phyloP scores from a whole-genome alignment of 106 monocot species.

The Posidonia australis region DNA sequence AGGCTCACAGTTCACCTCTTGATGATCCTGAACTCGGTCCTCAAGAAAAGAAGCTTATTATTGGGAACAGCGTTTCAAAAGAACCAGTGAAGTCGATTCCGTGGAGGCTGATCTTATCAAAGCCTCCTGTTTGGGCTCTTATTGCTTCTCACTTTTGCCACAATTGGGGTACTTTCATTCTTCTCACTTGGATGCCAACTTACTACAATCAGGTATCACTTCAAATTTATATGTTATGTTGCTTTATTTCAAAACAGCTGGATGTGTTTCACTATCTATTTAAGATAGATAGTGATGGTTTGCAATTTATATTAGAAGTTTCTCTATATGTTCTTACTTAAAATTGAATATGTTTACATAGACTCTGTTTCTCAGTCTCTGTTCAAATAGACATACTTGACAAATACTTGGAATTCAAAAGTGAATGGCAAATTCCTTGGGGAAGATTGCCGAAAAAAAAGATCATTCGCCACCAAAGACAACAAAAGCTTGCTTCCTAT shows the following conservation, averaged over 20 bases:
- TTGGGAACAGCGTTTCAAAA: slow-evolving; percentile 21
- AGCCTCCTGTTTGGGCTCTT: slow-evolving; percentile 91
- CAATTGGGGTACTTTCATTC: slow-evolving; percentile 96
- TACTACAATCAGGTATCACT: slow-evolving; percentile 72
- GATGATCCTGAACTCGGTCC: slow-evolving; percentile 64
- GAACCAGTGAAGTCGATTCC: slow-evolving; percentile 69
- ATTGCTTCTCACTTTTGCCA: slow-evolving; percentile 84
- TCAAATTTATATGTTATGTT: not conserved
- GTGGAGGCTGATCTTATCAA: slow-evolving; percentile 67
- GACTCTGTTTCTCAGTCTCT: too few species aligned
- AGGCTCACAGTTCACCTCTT: slow-evolving; percentile 82
- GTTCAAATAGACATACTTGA: too few species aligned
- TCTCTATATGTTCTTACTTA: too few species aligned
- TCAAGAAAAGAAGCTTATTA: slow-evolving; percentile 55
- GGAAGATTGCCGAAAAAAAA: too few species aligned
- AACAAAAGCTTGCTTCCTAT: too few species aligned
- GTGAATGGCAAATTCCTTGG: too few species aligned
- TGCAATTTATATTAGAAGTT: too few species aligned
- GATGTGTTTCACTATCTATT: not conserved
- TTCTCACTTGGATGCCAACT: slow-evolving; percentile 98
- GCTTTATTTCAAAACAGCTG: not conserved
- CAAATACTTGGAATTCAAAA: too few species aligned
- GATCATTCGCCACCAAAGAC: too few species aligned
- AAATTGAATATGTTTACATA: too few species aligned
- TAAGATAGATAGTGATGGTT: too few species aligned